phyloP scores from a whole-genome alignment of 2,329 filamentous ascomycete genomes.

The Xylariaceae sp. region DNA sequence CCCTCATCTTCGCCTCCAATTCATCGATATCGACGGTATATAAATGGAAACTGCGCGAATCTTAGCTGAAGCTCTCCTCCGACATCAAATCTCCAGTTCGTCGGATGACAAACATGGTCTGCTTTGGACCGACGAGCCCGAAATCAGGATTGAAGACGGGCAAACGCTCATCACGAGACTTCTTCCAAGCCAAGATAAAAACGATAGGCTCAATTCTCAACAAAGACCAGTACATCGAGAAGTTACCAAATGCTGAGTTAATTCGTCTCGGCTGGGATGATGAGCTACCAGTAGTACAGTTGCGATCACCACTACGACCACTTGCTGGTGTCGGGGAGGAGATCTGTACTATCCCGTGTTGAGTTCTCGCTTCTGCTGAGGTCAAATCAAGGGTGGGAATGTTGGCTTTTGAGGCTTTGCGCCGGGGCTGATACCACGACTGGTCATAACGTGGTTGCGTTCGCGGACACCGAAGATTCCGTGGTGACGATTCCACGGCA shows the following conservation, averaged over 20 bases:
- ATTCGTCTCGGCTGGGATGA: background rate
- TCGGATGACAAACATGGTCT: background rate
- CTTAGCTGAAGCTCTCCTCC: constrained; percentile 1
- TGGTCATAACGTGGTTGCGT: background rate
- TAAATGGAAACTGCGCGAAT: background rate
- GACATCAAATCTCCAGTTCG: constrained; percentile 1
- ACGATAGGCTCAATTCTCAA: constrained; percentile 5
- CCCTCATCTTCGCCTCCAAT: constrained; percentile 3
- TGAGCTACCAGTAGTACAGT: background rate
- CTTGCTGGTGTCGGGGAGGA: background rate
- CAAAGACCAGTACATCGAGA: background rate
- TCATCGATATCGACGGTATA: constrained; percentile 4
- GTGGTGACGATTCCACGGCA: background rate
- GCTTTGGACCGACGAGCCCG: constrained; percentile 5
- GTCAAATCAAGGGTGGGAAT: background rate
- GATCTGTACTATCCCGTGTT: background rate
- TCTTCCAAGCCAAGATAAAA: background rate
- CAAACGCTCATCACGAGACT: background rate
- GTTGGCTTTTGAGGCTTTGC: constrained; percentile 2
- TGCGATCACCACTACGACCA: background rate
- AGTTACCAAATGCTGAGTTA: background rate
- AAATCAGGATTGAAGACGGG: background rate
- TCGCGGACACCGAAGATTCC: background rate
- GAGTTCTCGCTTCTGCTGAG: background rate
- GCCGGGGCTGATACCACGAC: background rate